Percentiles rank a stretch among this genome's conserved stretches.
Conservation (phyloP, 192 early-diverging fungal genomes). For the Linnemannia exigua region DNA sequence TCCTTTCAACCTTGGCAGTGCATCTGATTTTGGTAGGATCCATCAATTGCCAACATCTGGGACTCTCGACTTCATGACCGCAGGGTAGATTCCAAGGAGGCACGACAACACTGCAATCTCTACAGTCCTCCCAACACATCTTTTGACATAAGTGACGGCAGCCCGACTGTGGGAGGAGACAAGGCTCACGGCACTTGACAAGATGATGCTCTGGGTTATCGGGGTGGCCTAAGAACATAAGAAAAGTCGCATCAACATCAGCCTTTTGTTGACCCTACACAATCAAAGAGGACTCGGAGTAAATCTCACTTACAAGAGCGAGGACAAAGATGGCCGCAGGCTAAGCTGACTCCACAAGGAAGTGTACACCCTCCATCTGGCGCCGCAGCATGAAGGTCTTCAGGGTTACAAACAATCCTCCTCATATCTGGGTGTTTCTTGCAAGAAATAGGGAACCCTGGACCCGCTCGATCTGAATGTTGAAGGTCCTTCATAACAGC, state of each 20-base stretch:
- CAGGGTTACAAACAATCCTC: slow-evolving; percentile 26
- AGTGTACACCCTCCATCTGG: slow-evolving; percentile 68
- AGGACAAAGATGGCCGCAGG: slow-evolving; percentile 64
- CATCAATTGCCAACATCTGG: slow-evolving; percentile 34
- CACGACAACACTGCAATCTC: slow-evolving; percentile 43
- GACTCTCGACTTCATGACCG: slow-evolving; percentile 25
- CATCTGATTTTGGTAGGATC: slow-evolving; percentile 35
- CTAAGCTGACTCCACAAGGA: slow-evolving; percentile 52
- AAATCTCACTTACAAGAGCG: slow-evolving; percentile 42
- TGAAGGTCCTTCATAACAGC: slow-evolving; percentile 50
- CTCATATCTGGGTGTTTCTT: slow-evolving; percentile 52
- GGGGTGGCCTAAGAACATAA: slow-evolving; percentile 57
- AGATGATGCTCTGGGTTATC: slow-evolving; percentile 59
- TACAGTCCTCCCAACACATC: slow-evolving; percentile 64
- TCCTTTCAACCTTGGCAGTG: slow-evolving; percentile 15
- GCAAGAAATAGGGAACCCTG: slow-evolving; percentile 60
- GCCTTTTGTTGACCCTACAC: not conserved
- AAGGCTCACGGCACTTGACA: slow-evolving; percentile 58
- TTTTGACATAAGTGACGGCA: slow-evolving; percentile 64
- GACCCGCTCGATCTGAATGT: slow-evolving; percentile 39
- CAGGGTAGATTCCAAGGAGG: slow-evolving; percentile 21
- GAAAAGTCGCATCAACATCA: not conserved
- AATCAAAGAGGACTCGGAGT: not conserved
- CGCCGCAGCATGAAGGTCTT: slow-evolving; percentile 47
- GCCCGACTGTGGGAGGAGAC: slow-evolving; percentile 39